Evolutionary conservation across 768 basidiomycete species (phyloP), one percentile per base, ranked within the genome.

Genomic region (Coprinopsis sp.): DNA sequence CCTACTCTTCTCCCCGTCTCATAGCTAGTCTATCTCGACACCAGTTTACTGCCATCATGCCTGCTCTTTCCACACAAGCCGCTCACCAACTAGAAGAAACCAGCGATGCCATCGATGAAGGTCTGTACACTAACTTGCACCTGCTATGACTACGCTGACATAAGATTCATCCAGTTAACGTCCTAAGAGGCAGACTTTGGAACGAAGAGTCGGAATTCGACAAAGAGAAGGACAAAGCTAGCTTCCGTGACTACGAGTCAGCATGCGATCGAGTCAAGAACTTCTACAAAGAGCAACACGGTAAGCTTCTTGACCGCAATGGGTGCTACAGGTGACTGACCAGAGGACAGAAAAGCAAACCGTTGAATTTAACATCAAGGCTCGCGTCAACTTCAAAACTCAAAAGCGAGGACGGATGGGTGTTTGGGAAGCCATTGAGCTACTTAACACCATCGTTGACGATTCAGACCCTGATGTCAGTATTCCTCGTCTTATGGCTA

Each of bases 391-490:
- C 51, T 89, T 89, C 65, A 81, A 82, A 58, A 81, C 66, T 48
- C 76, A 70, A 28, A 74, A 68, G 42, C 78, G 84, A 22, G 85
- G 79, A 3, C 74, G 80, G n/a, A 91, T 92, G 90, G 70, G 84
- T 54, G 64, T 91, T 31, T 91, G 88, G 88, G 79, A 88, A 54
- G 88, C 88, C 8, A 91, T 91, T 65, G 87, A 91, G 56, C 80
- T 81, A 74, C 79, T 94, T 37, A 82, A 92, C 59, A 91, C 87
- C 1, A 73, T 94, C 33, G 77, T 93, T 46, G 90, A 94, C 62
- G 90, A 93, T 52, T 91, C 88, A 6, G 92, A 95, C 64, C 92
- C 92, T 44, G 92, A 91, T 58, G 88, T 87, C 47, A 49, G 72
- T 64, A 14, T 25, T 38, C 19, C 37, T 27, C 37, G 16, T 46